Evolutionary conservation across 78 protist species (phyloP).

Genomic region (Bodo saltans): DNA sequence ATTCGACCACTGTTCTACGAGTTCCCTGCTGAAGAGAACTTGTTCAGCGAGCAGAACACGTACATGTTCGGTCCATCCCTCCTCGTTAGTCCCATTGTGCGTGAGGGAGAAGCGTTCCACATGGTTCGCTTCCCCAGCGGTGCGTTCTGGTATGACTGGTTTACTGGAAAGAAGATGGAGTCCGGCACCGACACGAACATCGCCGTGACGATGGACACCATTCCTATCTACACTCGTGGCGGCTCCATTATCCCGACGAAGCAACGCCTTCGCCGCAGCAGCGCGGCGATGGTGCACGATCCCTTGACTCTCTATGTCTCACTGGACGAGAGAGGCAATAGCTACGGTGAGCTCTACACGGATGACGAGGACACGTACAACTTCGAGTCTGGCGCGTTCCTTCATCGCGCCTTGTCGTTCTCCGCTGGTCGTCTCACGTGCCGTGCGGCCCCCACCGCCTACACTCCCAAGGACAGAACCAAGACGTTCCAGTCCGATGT

Average conservation of each 20-base stretch:
- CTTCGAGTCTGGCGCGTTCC: constrained; percentile 48
- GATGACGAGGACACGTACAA: constrained; percentile 68
- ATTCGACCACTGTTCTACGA: constrained; percentile 72
- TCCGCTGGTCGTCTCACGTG: constrained; percentile 22
- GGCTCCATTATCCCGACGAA: constrained; percentile 78
- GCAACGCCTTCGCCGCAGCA: constrained; percentile 73
- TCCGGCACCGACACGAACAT: constrained; percentile 38
- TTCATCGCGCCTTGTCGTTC: constrained; percentile 33
- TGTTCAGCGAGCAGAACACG: constrained; percentile 18
- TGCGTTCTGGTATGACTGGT: constrained; percentile 32
- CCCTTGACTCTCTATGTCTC: constrained; percentile 77
- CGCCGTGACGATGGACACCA: constrained; percentile 59
- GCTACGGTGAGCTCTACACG: constrained; percentile 68
- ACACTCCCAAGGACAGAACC: neutral
- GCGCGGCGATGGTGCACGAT: constrained; percentile 66
- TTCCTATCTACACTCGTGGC: constrained; percentile 78
- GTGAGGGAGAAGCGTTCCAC: constrained; percentile 1
- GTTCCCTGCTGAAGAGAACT: constrained; percentile 48
- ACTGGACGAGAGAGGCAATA: constrained; percentile 19
- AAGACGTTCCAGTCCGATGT: neutral
- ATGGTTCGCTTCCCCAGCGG: constrained; percentile 48
- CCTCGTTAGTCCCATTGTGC: constrained; percentile 61
- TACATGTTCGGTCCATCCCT: constrained; percentile 61
- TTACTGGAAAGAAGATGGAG: neutral
- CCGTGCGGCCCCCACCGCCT: neutral